Evolutionary conservation across 2,329 filamentous ascomycete genomes (phyloP).

Genomic region (Cytospora mali): DNA sequence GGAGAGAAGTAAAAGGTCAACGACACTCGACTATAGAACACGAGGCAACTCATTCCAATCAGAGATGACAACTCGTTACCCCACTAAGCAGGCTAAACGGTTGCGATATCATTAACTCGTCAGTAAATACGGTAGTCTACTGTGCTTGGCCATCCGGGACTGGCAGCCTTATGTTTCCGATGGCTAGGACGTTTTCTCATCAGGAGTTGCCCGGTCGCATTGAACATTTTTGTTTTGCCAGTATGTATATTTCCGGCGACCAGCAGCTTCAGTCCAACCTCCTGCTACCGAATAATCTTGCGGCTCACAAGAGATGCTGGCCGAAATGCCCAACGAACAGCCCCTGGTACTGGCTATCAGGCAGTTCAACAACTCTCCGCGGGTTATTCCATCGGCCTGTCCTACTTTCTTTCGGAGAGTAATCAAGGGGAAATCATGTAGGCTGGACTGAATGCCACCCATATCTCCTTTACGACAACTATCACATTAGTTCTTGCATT

Average conservation of each 20-base stretch:
- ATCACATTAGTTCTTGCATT: neutral
- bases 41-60: neutral
- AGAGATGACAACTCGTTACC: neutral
- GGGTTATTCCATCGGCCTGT: neutral
- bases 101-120: neutral
- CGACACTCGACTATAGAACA: neutral
- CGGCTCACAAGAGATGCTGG: neutral
- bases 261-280: neutral
- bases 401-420: neutral
- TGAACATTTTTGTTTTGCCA: neutral
- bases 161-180: no score
- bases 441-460: neutral
- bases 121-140: neutral
- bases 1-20: neutral
- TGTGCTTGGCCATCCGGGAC: no score
- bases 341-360: neutral
- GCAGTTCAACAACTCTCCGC: neutral
- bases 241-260: neutral
- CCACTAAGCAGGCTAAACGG: no score
- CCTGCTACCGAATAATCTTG: constrained; percentile 16
- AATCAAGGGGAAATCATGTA: neutral
- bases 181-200: neutral
- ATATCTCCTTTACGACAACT: neutral
- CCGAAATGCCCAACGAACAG: neutral
- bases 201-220: no score